Evolutionary conservation across 2,329 filamentous ascomycete species (phyloP).

Genomic region (Fusarium chuoi): DNA sequence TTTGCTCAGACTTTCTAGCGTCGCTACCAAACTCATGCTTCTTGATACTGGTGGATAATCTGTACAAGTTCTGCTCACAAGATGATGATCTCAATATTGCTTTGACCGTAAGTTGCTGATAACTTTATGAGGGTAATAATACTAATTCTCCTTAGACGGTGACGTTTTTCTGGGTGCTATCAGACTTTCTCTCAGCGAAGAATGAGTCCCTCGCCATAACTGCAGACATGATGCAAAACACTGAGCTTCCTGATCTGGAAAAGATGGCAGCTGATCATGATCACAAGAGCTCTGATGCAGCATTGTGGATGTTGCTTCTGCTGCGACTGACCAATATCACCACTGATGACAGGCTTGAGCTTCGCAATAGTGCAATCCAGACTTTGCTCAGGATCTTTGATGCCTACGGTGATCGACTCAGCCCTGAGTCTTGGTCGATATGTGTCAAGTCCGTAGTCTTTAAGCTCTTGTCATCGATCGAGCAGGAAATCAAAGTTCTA

Average conservation of each 20-base stretch:
- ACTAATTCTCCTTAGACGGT: conserved; percentile 69
- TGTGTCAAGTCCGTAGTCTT: conserved; percentile 86
- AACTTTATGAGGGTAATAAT: too few relatives aligned
- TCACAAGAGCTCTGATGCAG: conserved; percentile 71
- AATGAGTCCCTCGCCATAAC: conserved; percentile 68
- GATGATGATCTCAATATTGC: conserved; percentile 95
- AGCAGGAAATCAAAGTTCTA: conserved; percentile 61
- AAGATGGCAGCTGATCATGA: conserved; percentile 68
- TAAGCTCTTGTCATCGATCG: conserved; percentile 77
- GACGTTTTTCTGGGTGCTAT: conserved; percentile 95
- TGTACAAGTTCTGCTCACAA: conserved; percentile 90
- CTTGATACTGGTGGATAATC: conserved; percentile 82
- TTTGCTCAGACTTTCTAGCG: conserved; percentile 92
- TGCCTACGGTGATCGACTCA: conserved; percentile 84
- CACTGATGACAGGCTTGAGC: conserved; percentile 76
- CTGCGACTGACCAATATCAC: conserved; percentile 77
- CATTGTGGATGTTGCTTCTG: conserved; percentile 82
- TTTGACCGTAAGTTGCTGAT: conserved; percentile 72
- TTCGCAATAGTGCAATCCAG: conserved; percentile 89
- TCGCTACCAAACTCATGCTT: conserved; percentile 78
- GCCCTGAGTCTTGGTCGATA: conserved; percentile 81
- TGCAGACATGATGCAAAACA: conserved; percentile 62
- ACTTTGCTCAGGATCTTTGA: conserved; percentile 92
- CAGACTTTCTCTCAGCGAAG: conserved; percentile 80
- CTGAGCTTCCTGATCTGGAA: conserved; percentile 63